Conservation (phyloP, 805 yeast genomes). For the Candida sanyiensis region DNA sequence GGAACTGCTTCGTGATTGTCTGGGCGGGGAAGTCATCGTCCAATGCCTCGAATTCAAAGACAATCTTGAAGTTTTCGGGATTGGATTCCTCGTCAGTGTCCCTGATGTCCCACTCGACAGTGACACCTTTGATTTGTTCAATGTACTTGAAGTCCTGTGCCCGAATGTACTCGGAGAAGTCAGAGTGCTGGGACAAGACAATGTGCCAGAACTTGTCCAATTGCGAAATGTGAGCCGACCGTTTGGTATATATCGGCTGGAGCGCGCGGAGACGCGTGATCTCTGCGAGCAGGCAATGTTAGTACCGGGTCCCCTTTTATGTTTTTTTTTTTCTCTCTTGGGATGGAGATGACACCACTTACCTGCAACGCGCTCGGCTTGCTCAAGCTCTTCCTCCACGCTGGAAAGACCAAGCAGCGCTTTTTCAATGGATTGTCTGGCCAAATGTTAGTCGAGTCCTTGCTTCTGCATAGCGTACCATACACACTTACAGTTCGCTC, state of each 20-base stretch:
- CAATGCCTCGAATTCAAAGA: slow-evolving; percentile 47
- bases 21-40: slow-evolving; percentile 49
- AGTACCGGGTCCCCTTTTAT: too few relatives aligned
- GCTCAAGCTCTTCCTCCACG: slow-evolving; percentile 53
- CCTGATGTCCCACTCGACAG: slow-evolving; percentile 45
- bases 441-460: background rate
- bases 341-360: slow-evolving; percentile 8
- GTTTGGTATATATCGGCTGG: slow-evolving; percentile 48
- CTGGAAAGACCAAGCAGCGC: slow-evolving; percentile 47
- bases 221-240: slow-evolving; percentile 46
- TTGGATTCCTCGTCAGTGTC: slow-evolving; percentile 31
- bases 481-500: slow-evolving; percentile 6
- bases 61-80: slow-evolving; percentile 54
- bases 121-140: slow-evolving; percentile 60
- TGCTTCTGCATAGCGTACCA: background rate
- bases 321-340: too few relatives aligned
- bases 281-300: slow-evolving; percentile 24
- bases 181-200: slow-evolving; percentile 78
- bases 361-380: slow-evolving; percentile 54
- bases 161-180: slow-evolving; percentile 72
- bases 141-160: slow-evolving; percentile 73
- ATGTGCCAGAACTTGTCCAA: slow-evolving; percentile 85
- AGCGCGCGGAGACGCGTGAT: slow-evolving; percentile 46
- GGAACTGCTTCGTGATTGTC: slow-evolving; percentile 54
- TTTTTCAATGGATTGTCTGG: slow-evolving; percentile 26